Percentiles rank a stretch among this genome's conserved stretches.
These are phyloP conservation scores for Aphanomyces euteiches DNA, from an alignment of 352 stramenopile genomes.

Conservation along the genomic window DNA sequence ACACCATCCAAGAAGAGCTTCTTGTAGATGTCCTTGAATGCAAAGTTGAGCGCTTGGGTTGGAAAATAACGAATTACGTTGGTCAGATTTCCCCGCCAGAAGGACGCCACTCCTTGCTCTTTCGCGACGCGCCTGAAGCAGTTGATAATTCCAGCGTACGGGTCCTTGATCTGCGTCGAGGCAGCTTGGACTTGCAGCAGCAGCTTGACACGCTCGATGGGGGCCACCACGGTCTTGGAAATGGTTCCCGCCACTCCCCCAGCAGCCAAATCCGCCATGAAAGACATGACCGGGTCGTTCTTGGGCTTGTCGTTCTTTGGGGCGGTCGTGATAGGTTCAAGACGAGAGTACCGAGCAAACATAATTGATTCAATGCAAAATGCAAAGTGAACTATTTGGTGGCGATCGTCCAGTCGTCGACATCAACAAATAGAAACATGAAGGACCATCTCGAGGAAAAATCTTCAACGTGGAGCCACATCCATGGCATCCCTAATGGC, in stretches of 20 bases:
- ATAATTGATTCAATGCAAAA: conserved; percentile 26
- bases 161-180: conserved; percentile 89
- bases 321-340: conserved; percentile 72
- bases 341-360: conserved; percentile 17
- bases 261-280: conserved; percentile 79
- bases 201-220: conserved; percentile 90
- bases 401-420: neutral
- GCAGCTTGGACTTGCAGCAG: conserved; percentile 89
- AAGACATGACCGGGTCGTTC: conserved; percentile 43
- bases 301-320: conserved; percentile 40
- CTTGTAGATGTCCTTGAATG: conserved; percentile 94
- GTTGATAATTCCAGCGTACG: conserved; percentile 90
- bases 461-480: too few species aligned
- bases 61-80: conserved; percentile 93
- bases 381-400: conserved; percentile 16
- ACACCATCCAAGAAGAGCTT: conserved; percentile 83
- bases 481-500: too few species aligned
- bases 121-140: conserved; percentile 86
- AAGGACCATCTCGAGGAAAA: too few species aligned
- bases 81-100: conserved; percentile 89
- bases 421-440: too few species aligned
- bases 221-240: conserved; percentile 88
- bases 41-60: conserved; percentile 90
- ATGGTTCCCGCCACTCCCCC: conserved; percentile 84
- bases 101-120: conserved; percentile 85